Conservation (phyloP, 164 flowering plant species). For the Platanus orientalis region DNA sequence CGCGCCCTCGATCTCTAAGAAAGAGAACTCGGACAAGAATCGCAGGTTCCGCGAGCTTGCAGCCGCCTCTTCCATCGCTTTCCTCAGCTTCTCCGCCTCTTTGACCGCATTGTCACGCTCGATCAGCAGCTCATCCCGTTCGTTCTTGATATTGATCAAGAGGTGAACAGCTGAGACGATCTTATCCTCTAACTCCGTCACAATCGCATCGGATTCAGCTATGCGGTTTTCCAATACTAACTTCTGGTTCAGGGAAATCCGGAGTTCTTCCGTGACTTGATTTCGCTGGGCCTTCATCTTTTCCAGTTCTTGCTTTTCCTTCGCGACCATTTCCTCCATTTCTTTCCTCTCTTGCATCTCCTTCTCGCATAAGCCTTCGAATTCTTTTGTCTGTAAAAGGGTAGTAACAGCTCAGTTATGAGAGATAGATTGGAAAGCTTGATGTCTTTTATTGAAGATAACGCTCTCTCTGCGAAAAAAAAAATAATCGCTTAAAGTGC, state of each 20-base stretch:
- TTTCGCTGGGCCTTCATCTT: conserved; percentile 33
- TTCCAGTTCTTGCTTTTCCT: conserved; percentile 40
- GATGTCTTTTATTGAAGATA: too few relatives aligned
- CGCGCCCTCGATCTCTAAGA: conserved; percentile 62
- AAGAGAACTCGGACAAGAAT: conserved; percentile 54
- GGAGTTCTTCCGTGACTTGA: conserved; percentile 39
- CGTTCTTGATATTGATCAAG: conserved; percentile 38
- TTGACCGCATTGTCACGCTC: conserved; percentile 62
- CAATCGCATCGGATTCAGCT: conserved; percentile 28
- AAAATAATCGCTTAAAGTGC: too few relatives aligned
- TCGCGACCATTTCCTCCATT: conserved; percentile 39
- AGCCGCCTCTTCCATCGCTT: conserved; percentile 25
- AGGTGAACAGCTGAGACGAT: conserved; percentile 55
- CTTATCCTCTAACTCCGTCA: conserved; percentile 55
- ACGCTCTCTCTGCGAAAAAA: too few relatives aligned
- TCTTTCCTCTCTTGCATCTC: conserved; percentile 47
- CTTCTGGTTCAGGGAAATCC: conserved; percentile 33
- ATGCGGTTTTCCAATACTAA: conserved; percentile 42
- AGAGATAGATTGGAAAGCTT: too few relatives aligned
- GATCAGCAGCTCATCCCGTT: conserved; percentile 52
- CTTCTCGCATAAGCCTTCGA: conserved; percentile 39
- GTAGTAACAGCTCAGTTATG: not conserved
- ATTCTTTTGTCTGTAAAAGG: conserved; percentile 47
- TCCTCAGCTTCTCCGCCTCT: conserved; percentile 56
- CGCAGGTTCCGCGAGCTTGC: conserved; percentile 23